Conservation (phyloP, 768 basidiomycete genomes). For the Tephrocybe sp. region DNA sequence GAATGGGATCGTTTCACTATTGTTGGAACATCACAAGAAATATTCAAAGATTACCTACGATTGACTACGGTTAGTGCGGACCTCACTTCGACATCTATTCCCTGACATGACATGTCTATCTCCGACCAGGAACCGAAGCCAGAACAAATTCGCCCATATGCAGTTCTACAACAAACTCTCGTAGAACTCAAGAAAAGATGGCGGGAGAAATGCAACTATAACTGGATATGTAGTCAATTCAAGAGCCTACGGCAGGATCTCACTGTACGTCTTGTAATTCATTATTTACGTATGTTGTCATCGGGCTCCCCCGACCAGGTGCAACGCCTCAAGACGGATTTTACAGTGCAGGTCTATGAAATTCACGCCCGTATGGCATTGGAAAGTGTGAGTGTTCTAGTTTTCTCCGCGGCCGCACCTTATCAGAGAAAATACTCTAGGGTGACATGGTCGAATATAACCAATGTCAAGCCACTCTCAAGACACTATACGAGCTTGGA, state of each 20-base stretch:
- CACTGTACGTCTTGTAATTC: slow-evolving; percentile 61
- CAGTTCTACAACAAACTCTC: slow-evolving; percentile 81
- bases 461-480: slow-evolving; percentile 91
- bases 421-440: slow-evolving; percentile 38
- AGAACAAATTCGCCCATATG: slow-evolving; percentile 87
- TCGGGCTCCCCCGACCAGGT: slow-evolving; percentile 53
- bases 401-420: slow-evolving; percentile 5
- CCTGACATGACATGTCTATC: background rate
- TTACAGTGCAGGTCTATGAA: slow-evolving; percentile 96
- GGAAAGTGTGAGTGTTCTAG: slow-evolving; percentile 64
- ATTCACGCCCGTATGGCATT: slow-evolving; percentile 97
- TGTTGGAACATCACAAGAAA: slow-evolving; percentile 82
- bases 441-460: slow-evolving; percentile 98
- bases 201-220: slow-evolving; percentile 72
- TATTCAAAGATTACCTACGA: slow-evolving; percentile 96
- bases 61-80: slow-evolving; percentile 71
- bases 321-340: slow-evolving; percentile 97
- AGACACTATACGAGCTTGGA: slow-evolving; percentile 88
- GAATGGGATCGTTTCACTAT: slow-evolving; percentile 97
- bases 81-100: background rate
- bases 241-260: slow-evolving; percentile 97
- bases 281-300: slow-evolving; percentile 23
- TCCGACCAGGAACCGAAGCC: slow-evolving; percentile 87
- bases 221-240: slow-evolving; percentile 97
- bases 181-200: slow-evolving; percentile 84